Evolutionary conservation across 345 rosid species (phyloP), one percentile per base, ranked within the genome.

Genomic region (Lepidium aucheri): DNA sequence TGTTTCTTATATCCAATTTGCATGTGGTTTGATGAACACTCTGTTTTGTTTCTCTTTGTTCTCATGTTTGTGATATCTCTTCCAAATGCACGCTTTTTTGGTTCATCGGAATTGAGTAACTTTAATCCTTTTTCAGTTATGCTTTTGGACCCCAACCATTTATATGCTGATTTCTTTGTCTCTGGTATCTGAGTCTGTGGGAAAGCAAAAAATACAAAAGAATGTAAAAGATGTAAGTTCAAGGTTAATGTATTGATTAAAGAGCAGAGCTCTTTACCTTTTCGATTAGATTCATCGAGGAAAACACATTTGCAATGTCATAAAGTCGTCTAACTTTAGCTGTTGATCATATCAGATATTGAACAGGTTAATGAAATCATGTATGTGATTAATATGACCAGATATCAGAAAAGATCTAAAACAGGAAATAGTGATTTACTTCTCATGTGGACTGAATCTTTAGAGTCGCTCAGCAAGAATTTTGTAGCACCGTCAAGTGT

Each of bases 261-360:
- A 32, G 24, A 65, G 34, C 35, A 53, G 44, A 26, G 10, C 13
- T 54, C 24, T 32, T 32, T 16, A 62, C 95, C 97, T 90, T 90
- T 75, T 90, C 90, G 55, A 90, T 87, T 54, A 90, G 62, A 60
- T 82, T 78, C 82, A 87, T 79, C 18, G 90, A 90, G 53, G 95
- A 72, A 65, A 90, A 76, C 65, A 87, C 90, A 78, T 90, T 90
- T 35, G 92, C 95, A 64, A 90, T 86, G 81, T 90, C 97, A 68
- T 90, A 87, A 7, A 87, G 78, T 40, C 97, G 79, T 76, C 97
- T 83, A 52, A 87, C 82, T 81, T 90, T 90, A 61, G 97, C 97
- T 90, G 92, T 79, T 53, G 14, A 69, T 20, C 63, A 39, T 24
- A 46, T 26, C 60, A 60, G 33, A 30, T 24, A 71, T 36, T 57